Percentiles rank a stretch among this genome's conserved stretches.
Conservation (phyloP, 768 basidiomycete species). For the Xerocomellus dryophilus region DNA sequence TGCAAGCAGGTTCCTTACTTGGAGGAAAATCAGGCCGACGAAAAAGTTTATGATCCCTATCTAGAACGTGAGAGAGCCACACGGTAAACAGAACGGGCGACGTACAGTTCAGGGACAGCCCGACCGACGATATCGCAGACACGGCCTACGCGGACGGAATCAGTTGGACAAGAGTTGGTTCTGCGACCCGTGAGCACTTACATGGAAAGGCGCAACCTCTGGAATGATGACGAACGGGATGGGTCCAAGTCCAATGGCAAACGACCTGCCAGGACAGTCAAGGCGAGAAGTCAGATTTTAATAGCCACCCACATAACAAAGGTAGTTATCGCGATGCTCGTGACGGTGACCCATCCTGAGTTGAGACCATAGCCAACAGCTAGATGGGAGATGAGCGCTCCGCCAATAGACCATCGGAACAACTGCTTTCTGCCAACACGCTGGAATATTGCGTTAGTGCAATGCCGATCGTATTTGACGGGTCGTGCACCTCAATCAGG, state of each 20-base stretch:
- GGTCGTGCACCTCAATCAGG: conserved; percentile 65
- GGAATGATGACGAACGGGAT: conserved; percentile 91
- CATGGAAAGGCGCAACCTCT: conserved; percentile 80
- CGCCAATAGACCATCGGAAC: conserved; percentile 61
- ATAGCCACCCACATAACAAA: conserved; percentile 69
- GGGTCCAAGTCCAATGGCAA: conserved; percentile 87
- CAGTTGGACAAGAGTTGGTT: background rate
- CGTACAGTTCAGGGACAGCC: conserved; percentile 70
- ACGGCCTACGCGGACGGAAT: conserved; percentile 50
- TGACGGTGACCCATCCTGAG: conserved; percentile 51
- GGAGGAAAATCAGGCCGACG: conserved; percentile 83
- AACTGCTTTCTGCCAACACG: conserved; percentile 70
- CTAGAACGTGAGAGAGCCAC: conserved; percentile 1
- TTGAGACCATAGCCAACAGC: conserved; percentile 72
- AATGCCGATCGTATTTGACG: conserved; percentile 1
- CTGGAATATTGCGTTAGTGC: conserved; percentile 35
- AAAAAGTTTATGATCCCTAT: conserved; percentile 83
- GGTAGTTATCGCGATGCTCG: conserved; percentile 70
- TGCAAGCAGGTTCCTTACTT: conserved; percentile 72
- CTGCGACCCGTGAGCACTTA: conserved; percentile 35
- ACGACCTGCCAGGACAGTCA: conserved; percentile 51
- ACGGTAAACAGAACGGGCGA: conserved; percentile 3
- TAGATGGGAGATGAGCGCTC: conserved; percentile 63
- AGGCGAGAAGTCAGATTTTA: background rate
- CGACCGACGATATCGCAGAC: conserved; percentile 75